These are phyloP conservation scores for Plasmodium coatneyi DNA, from an alignment of 169 alveolate genomes.

Conservation along the genomic window DNA sequence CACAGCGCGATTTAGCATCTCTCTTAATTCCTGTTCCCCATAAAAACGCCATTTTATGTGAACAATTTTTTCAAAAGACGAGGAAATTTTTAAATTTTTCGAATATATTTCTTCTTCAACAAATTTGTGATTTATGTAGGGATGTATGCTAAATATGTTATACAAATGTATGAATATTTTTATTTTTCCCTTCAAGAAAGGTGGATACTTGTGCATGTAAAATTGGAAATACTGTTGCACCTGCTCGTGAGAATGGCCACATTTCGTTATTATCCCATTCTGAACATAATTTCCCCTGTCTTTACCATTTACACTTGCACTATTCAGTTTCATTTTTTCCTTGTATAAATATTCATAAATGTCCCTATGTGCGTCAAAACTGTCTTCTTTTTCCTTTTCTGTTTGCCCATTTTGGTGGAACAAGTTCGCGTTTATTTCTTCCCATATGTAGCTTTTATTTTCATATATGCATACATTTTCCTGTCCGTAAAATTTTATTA, in stretches of 20 bases:
- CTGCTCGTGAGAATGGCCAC: not conserved
- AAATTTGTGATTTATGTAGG: conserved; percentile 72
- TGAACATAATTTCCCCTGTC: not conserved
- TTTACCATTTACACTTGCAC: not conserved
- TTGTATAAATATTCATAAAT: conserved; percentile 73
- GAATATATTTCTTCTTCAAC: conserved; percentile 57
- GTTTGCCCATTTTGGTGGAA: conserved; percentile 19
- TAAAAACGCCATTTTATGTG: conserved; percentile 56
- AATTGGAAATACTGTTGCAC: conserved; percentile 46
- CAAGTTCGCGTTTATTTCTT: conserved; percentile 44
- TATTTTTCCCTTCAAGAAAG: conserved; percentile 70
- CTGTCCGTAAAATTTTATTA: conserved; percentile 50
- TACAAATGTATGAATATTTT: conserved; percentile 66
- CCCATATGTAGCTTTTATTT: conserved; percentile 64
- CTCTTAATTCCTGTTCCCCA: conserved; percentile 12
- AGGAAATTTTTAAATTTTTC: conserved; percentile 26
- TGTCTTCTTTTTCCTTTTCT: conserved; percentile 21
- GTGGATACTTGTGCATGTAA: conserved; percentile 68
- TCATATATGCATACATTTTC: conserved; percentile 68
- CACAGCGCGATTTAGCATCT: conserved; percentile 10
- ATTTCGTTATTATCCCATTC: not conserved
- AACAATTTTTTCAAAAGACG: conserved; percentile 35
- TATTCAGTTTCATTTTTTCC: conserved; percentile 46
- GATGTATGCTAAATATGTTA: conserved; percentile 72
- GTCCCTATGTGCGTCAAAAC: conserved; percentile 25